phyloP scores from a whole-genome alignment of 345 rosid species.

The Salix udensis region DNA sequence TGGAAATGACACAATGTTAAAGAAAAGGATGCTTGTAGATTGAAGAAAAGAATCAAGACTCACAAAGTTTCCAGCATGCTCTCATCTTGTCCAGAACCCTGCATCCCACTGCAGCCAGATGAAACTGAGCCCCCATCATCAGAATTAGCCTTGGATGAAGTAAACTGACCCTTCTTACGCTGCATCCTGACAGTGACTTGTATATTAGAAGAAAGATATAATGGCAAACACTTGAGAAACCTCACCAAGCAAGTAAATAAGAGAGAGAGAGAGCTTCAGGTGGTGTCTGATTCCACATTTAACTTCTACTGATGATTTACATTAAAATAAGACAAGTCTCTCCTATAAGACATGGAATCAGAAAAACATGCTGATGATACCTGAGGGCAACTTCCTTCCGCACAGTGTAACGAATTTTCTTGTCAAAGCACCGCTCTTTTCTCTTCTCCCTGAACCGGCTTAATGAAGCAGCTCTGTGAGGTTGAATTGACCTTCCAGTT shows the following conservation, averaged over 20 bases:
- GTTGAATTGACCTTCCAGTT: slow-evolving; percentile 29
- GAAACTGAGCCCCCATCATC: slow-evolving; percentile 33
- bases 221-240: neutral
- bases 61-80: slow-evolving; percentile 32
- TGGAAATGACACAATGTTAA: neutral
- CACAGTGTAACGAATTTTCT: slow-evolving; percentile 47
- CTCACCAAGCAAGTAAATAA: neutral
- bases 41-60: slow-evolving; percentile 13
- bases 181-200: slow-evolving; percentile 35
- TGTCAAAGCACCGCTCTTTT: slow-evolving; percentile 44
- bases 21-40: neutral
- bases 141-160: slow-evolving; percentile 31
- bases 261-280: neutral
- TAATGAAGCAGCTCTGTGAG: slow-evolving; percentile 44
- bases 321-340: neutral
- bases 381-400: slow-evolving; percentile 49
- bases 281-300: neutral
- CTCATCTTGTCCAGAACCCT: slow-evolving; percentile 37
- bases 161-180: slow-evolving; percentile 46
- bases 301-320: neutral
- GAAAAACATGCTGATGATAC: slow-evolving; percentile 12
- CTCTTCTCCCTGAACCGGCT: slow-evolving; percentile 43
- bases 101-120: slow-evolving; percentile 27
- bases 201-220: neutral
- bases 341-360: neutral